Conservation (phyloP, 345 rosid genomes). For the Noccaea bulbosa region DNA sequence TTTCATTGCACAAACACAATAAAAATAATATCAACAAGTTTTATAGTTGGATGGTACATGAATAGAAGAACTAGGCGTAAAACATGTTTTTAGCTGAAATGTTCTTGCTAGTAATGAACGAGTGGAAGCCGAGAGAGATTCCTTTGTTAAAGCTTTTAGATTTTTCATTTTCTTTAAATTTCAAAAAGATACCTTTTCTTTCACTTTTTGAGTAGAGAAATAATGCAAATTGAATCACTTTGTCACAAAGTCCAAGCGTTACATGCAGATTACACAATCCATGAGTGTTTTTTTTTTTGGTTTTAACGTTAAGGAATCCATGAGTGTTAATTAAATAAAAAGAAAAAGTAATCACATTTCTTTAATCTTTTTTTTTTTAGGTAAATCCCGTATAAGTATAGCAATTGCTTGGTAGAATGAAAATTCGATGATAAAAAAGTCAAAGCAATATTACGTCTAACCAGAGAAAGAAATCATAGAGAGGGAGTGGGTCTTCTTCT, state of each 20-base stretch:
- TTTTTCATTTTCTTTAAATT: neutral
- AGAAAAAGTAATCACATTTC: neutral
- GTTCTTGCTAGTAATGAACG: neutral
- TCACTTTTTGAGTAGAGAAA: slow-evolving; percentile 7
- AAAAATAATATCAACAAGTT: no score
- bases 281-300: no score
- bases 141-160: slow-evolving; percentile 23
- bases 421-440: slow-evolving; percentile 12
- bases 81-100: no score
- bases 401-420: neutral
- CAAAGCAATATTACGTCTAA: slow-evolving; percentile 6
- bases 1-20: no score
- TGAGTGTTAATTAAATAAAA: neutral
- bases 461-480: slow-evolving; percentile 14
- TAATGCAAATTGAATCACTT: slow-evolving; percentile 21
- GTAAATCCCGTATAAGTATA: neutral
- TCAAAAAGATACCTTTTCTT: slow-evolving; percentile 25
- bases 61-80: no score
- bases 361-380: neutral
- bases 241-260: slow-evolving; percentile 25
- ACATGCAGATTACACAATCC: slow-evolving; percentile 34
- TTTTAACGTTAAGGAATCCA: no score
- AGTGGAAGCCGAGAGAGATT: slow-evolving; percentile 40
- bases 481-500: slow-evolving; percentile 2
- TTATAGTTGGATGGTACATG: no score